Evolutionary conservation across 2,329 filamentous ascomycete genomes (phyloP), one percentile per base, ranked within the genome.

Genomic region (Alternaria burnsii): DNA sequence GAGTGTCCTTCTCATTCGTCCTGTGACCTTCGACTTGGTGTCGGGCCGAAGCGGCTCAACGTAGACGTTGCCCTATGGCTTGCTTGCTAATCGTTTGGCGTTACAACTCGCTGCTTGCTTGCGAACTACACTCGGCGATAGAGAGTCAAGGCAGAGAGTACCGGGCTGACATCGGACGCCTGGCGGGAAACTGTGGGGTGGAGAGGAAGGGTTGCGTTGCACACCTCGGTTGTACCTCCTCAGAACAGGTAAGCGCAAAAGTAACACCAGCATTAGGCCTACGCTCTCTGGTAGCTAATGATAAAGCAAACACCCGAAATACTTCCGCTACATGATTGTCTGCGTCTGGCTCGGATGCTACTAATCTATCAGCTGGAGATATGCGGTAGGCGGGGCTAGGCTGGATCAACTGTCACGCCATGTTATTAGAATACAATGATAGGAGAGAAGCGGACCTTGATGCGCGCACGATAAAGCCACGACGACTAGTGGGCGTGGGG

Each of bases 201-300:
- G 52, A 62, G 50, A 50, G 58, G 66, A 60, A 52, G 47, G 60
- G 69, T 65, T 68, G 63, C 62, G 51, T 55, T 67, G 57, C 46
- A 38, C 20, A 55, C 52, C 30, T 69, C 75, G 75, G 70, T 55
- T 72, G 73, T 62, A 76, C 74, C 61, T 76, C 50, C 73, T 70
- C 14, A 43, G 38, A 62, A 30, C 22, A 53, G 62, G 51, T 56
- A 68, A 71, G 52, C 41, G 51, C 36, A 48, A 44, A 22, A 44
- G 34, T 55, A 40, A 44, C 30, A 55, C 54, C 53, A 59, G 22
- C 48, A 40, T 41, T n/a, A 48, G 36, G 30, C 28, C 36, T 43
- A 48, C 26, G 30, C 26, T 40, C 34, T 28, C 24, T 41, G 16
- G 30, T 26, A 58, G 44, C 41, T 41, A 40, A 43, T 9, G 40